A percentile compares a stretch with the other conserved stretches of the same genome.
Conservation (phyloP, 2,329 filamentous ascomycete genomes). For the Pezicula neosporulosa region DNA sequence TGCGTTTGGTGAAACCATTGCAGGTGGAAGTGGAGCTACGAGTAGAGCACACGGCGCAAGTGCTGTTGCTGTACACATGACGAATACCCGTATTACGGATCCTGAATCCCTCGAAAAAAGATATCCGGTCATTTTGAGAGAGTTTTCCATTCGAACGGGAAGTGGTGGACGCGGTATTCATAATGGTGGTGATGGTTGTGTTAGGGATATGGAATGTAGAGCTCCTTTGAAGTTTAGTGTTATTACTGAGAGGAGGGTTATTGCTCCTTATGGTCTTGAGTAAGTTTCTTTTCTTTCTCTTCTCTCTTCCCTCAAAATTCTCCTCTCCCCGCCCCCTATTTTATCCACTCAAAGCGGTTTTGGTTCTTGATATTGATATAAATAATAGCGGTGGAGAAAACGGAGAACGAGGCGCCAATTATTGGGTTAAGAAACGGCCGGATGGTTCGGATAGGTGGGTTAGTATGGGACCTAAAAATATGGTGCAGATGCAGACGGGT, state of each 20-base stretch:
- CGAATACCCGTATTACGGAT: constrained; percentile 78
- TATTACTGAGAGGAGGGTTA: constrained; percentile 70
- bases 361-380: constrained; percentile 68
- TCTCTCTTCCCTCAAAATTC: too few relatives aligned
- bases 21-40: constrained; percentile 70
- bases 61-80: constrained; percentile 79
- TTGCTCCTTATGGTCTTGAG: constrained; percentile 64
- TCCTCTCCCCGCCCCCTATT: too few relatives aligned
- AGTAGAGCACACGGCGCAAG: constrained; percentile 67
- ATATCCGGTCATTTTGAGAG: constrained; percentile 68
- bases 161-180: constrained; percentile 63
- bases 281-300: background rate
- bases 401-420: background rate
- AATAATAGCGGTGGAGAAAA: constrained; percentile 71
- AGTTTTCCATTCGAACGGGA: constrained; percentile 60
- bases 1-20: constrained; percentile 79
- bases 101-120: constrained; percentile 72
- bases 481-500: constrained; percentile 13
- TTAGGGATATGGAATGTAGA: constrained; percentile 75
- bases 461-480: constrained; percentile 22
- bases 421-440: background rate
- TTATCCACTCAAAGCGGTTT: too few relatives aligned
- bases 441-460: constrained; percentile 6
- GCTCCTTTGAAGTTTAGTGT: constrained; percentile 73
- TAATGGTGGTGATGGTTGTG: constrained; percentile 67